These are phyloP conservation scores for Cyberlindnera misumaiensis DNA, from an alignment of 805 yeast species.

Conservation along the genomic window DNA sequence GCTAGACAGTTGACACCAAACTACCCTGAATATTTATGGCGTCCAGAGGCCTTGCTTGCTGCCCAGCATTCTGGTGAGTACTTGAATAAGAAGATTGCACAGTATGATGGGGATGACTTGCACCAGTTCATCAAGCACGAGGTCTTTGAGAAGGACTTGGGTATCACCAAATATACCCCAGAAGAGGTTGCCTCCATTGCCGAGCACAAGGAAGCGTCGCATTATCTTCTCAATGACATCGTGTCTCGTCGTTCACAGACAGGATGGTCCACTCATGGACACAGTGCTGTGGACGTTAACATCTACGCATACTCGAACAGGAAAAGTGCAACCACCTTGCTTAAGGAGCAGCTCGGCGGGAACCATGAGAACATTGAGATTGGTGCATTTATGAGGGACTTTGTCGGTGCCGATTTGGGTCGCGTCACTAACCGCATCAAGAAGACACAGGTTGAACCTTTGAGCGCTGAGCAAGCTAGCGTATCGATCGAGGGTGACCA, in stretches of 20 bases:
- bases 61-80: slow-evolving; percentile 77
- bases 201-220: slow-evolving; percentile 25
- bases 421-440: slow-evolving; percentile 43
- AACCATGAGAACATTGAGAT: slow-evolving; percentile 84
- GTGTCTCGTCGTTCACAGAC: slow-evolving; percentile 77
- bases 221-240: slow-evolving; percentile 56
- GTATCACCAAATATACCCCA: slow-evolving; percentile 48
- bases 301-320: slow-evolving; percentile 75
- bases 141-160: slow-evolving; percentile 58
- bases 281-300: slow-evolving; percentile 92
- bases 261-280: slow-evolving; percentile 98
- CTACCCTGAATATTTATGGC: slow-evolving; percentile 88
- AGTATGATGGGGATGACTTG: slow-evolving; percentile 28
- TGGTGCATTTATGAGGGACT: slow-evolving; percentile 62
- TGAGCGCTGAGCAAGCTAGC: slow-evolving; percentile 4
- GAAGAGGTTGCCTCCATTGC: slow-evolving; percentile 47
- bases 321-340: slow-evolving; percentile 29
- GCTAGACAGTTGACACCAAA: slow-evolving; percentile 63
- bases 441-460: slow-evolving; percentile 39
- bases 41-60: slow-evolving; percentile 65
- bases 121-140: slow-evolving; percentile 43
- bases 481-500: background rate
- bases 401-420: slow-evolving; percentile 39
- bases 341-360: slow-evolving; percentile 53
- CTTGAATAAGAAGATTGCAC: slow-evolving; percentile 41